These are phyloP conservation scores for Cadophora sp. DNA, from an alignment of 2,329 filamentous ascomycete genomes.

Conservation along the genomic window DNA sequence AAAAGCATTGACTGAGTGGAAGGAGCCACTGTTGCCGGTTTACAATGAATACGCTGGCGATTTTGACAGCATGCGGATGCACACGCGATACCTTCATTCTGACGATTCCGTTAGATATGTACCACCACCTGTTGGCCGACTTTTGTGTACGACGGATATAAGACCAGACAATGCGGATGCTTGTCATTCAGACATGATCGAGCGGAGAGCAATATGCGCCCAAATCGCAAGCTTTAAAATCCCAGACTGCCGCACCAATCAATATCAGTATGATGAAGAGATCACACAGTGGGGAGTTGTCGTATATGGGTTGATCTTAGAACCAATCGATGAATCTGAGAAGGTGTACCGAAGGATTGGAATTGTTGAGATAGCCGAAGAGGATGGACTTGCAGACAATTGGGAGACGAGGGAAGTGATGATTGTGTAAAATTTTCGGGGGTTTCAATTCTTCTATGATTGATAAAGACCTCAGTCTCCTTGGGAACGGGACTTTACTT, in stretches of 20 bases:
- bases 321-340: not conserved
- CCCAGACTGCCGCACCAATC: not conserved
- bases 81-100: not conserved
- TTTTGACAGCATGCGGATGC: not conserved
- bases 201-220: conserved; percentile 1
- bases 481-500: too few relatives aligned
- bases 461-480: too few relatives aligned
- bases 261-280: not conserved
- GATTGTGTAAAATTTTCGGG: conserved; percentile 10
- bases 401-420: conserved; percentile 11
- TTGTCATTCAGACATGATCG: not conserved
- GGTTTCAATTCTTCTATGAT: too few relatives aligned
- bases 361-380: conserved; percentile 16
- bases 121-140: not conserved
- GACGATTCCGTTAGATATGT: not conserved
- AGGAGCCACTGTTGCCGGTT: not conserved
- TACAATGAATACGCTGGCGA: not conserved
- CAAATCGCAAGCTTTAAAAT: conserved; percentile 16
- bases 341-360: conserved; percentile 17
- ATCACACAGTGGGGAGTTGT: not conserved
- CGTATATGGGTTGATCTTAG: conserved; percentile 3
- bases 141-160: conserved; percentile 16
- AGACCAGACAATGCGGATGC: not conserved
- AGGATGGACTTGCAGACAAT: conserved; percentile 14
- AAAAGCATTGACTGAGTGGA: not conserved